Base-by-base conservation (phyloP, 2,329 filamentous ascomycete species). In the Ascochyta viciae-villosae region DNA sequence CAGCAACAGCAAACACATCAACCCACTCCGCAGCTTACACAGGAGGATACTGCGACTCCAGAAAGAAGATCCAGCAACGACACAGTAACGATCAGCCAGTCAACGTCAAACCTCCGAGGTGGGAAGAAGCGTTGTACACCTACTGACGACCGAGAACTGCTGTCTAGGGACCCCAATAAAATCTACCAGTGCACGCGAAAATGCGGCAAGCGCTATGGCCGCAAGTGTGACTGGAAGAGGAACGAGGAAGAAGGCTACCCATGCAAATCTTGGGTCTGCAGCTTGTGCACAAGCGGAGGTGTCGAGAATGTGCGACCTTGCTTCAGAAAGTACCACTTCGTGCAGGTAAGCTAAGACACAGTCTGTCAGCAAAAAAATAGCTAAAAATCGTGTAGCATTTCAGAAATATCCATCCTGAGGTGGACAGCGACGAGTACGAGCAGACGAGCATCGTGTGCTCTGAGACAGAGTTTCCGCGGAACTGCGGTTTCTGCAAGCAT, bases 211-310 rank as follows among this genome's bases (percentile, higher is more conserved):
- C 65, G 73, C 8, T 76, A 74, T 57, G 71, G 70, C 6, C 68
- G 73, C 6, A 76, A 76, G 61, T 74, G 72, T 34, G 74, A 76
- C 60, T 75, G 73, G 74, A 76, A 74, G 60, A 64, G 74, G 44
- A 74, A 75, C 31, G 74, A 76, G 39, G 73, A 76, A 50, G 72
- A 75, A 47, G 70, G 68, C 8, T 76, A 76, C 47, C 74, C 74
- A 10, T 70, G 69, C 50, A 70, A 71, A 44, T 71, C 65, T 7
- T 73, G 71, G 72, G 61, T 71, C 3, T 74, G 73, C 49, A 73
- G 64, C 54, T 54, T 76, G 35, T 75, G 74, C 50, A 62, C 59
- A 13, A 66, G 57, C 38, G 63, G 66, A 26, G 71, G 70, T 4
- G 67, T 68, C 5, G 71, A 74, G 52, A 71, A 72, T 23, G 71